These are phyloP conservation scores for Fomes fomentarius DNA, from an alignment of 1,284 basidiomycete genomes.

Conservation along the genomic window DNA sequence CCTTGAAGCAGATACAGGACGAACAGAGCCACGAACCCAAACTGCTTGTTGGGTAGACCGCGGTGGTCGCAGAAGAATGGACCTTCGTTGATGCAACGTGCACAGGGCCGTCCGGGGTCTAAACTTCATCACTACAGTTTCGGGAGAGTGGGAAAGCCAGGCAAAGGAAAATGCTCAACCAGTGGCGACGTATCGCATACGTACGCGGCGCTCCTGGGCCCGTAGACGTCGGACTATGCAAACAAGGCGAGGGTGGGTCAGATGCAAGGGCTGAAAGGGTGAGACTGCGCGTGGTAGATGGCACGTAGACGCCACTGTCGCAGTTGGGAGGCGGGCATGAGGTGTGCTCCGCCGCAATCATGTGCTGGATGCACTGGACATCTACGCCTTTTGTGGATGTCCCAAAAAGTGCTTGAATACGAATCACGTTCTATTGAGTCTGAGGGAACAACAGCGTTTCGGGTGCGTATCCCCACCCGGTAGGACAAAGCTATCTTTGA, in stretches of 20 bases:
- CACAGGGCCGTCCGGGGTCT: conserved; percentile 1
- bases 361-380: too few species aligned
- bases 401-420: too few species aligned
- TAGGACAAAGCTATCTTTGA: not conserved
- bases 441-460: not conserved
- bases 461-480: not conserved
- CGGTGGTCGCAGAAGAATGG: not conserved
- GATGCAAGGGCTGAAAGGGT: not conserved
- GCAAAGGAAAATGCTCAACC: too few species aligned
- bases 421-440: too few species aligned
- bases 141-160: too few species aligned
- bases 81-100: conserved; percentile 21
- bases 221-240: not conserved
- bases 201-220: conserved; percentile 4
- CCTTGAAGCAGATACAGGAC: too few species aligned
- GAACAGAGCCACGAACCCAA: not conserved
- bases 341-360: too few species aligned
- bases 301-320: too few species aligned
- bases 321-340: too few species aligned
- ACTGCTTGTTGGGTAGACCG: too few species aligned
- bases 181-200: conserved; percentile 10
- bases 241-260: not conserved
- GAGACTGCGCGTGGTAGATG: not conserved
- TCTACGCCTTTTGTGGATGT: too few species aligned
- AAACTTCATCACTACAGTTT: too few species aligned